Base-by-base conservation (phyloP, 2,329 filamentous ascomycete genomes). In the Aspergillus hortae region DNA sequence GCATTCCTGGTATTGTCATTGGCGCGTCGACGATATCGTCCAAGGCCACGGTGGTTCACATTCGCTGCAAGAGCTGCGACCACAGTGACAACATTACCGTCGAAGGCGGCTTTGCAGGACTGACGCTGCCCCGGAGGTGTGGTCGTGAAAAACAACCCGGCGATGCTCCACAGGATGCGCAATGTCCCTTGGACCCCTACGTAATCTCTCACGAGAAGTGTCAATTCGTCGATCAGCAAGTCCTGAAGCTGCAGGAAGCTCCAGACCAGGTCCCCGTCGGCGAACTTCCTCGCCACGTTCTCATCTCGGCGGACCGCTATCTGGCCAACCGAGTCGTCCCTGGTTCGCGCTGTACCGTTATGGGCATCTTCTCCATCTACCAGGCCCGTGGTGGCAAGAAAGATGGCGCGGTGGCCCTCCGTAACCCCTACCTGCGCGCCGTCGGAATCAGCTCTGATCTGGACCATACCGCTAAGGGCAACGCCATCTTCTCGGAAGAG, bases 321-420 rank as follows among this genome's bases (percentile, higher is more conserved):
- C 78, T 99, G 44, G 94, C 92, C 10, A 99, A 99, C 68, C 85
- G 91, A 47, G 94, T 99, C 3, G 92, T 99, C 3, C 94, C 94
- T 5, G 94, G 94, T 27, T 95, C 92, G 46, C 83, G 92, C 68
- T 99, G 94, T 70, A 95, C 91, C 2, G 82, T 99, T 15, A 97
- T 94, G 83, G 94, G 94, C 17, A 90, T 99, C 32, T 99, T 96
- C 76, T 96, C 92, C 27, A 97, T 97, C 66, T 99, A 96, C 72
- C 90, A 96, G 70, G 88, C 87, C 62, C 97, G 97, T 72, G 88
- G 87, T 38, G 87, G 84, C 40, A 95, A 92, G 71, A 88, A 87
- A 61, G 86, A 85, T 48, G 87, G 87, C 2, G 94, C 94, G 1
- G 92, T 97, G 3, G 94, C 94, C 7, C 96, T 99, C 63, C 84